Percentiles rank a stretch among this genome's conserved stretches.
Evolutionary conservation across 225 moss, liverwort and hornwort species (phyloP).

Genomic region (Neckera pumila): DNA sequence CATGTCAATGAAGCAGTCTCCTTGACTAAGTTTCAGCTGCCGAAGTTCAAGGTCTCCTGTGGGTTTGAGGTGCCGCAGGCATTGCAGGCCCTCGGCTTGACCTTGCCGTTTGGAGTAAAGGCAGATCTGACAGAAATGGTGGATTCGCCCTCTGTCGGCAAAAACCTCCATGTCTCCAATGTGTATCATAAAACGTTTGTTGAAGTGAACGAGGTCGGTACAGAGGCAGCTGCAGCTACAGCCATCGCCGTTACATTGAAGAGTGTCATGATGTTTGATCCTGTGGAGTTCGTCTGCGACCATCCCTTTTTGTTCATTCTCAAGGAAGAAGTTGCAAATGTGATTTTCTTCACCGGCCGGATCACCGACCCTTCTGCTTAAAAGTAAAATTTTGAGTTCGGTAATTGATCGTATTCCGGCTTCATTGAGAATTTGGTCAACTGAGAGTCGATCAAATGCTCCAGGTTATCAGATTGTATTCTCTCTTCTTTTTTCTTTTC

Average conservation of each 20-base stretch:
- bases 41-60: conserved; percentile 75
- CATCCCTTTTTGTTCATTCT: conserved; percentile 81
- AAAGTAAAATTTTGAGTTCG: not conserved
- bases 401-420: not conserved
- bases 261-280: not conserved
- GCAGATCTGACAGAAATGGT: conserved; percentile 75
- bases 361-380: conserved; percentile 44
- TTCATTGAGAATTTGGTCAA: not conserved
- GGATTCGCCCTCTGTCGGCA: not conserved
- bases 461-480: not conserved
- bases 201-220: conserved; percentile 73
- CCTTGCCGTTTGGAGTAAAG: conserved; percentile 32
- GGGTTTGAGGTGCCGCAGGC: conserved; percentile 43
- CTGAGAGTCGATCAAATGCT: not conserved
- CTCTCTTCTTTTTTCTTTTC: not conserved
- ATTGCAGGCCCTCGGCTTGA: conserved; percentile 45
- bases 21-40: conserved; percentile 46
- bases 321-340: conserved; percentile 64
- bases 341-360: conserved; percentile 62
- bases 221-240: conserved; percentile 53
- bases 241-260: not conserved
- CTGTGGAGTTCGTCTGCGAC: conserved; percentile 69
- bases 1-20: conserved; percentile 39
- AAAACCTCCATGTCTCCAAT: conserved; percentile 39
- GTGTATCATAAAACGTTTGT: conserved; percentile 74